Evolutionary conservation across 192 early-diverging fungal species (phyloP), one percentile per base, ranked within the genome.

Genomic region (Umbelopsis sp.): DNA sequence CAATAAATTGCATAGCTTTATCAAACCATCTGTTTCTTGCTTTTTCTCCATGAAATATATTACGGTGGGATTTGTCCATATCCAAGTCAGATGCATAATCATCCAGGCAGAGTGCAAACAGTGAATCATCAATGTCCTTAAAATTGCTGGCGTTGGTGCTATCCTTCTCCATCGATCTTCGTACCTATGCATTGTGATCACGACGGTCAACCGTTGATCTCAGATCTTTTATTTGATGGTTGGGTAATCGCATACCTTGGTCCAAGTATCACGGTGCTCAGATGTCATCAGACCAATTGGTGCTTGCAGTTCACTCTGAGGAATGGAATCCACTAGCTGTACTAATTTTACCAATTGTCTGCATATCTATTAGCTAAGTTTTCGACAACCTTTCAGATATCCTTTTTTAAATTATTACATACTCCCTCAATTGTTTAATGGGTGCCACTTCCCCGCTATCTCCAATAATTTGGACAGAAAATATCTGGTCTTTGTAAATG

Each of bases 21-120:
- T 61, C 55, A 18, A 61, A 61, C 55, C 55, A 61, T 7, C 55
- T 25, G 79, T 98, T 98, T 52, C 76, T 76, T 2, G 86, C 96
- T 27, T 93, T 82, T 46, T 80, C 72, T 7, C 87, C 91, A 77
- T 97, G 95, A 78, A 91, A 93, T 20, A 93, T 78, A 61, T 94
- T 91, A 33, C 78, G 83, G 50, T 94, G 87, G 5, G 88, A 81
- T 4, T 80, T 58, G 74, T 95, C 91, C 16, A 86, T 69, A 68
- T 94, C 86, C 7, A 70, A 65, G 30, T 81, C 74, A 10, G 84
- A 81, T n/a, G 82, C 75, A 45, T 88, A 81, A 65, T 94, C 91
- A 76, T 98, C 97, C 68, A 98, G 79, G 65, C 93, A 94, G 16
- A 98, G 84, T 23, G 80, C 87, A 80, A 98, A 98, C 50, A 98